A percentile compares a stretch with the other conserved stretches of the same genome.
Conservation (phyloP, 352 stramenopile species). For the Pythium folliculosum region DNA sequence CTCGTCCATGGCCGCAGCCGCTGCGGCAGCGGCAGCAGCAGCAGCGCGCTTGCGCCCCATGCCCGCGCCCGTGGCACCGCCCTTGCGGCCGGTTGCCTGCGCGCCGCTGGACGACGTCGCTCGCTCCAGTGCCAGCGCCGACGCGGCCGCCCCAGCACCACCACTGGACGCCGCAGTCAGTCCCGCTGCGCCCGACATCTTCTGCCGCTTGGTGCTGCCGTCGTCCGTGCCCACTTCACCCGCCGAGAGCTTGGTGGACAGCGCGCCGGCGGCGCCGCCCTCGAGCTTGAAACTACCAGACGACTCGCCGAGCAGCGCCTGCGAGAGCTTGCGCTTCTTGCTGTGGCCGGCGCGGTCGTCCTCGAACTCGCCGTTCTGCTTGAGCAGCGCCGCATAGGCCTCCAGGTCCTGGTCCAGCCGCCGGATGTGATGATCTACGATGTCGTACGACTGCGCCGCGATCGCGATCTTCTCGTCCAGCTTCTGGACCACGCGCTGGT, state of each 20-base stretch:
- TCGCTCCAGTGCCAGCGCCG: neutral
- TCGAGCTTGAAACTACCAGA: slow-evolving; percentile 5
- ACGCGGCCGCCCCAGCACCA: neutral
- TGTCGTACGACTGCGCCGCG: slow-evolving; percentile 82
- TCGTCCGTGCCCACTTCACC: neutral
- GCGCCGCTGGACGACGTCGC: slow-evolving; percentile 1
- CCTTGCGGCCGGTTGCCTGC: slow-evolving; percentile 12
- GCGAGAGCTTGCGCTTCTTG: slow-evolving; percentile 49
- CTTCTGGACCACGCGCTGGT: slow-evolving; percentile 79
- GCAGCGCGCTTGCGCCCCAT: slow-evolving; percentile 54
- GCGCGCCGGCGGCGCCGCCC: neutral
- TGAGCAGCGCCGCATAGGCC: slow-evolving; percentile 67
- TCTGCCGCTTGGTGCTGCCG: slow-evolving; percentile 18
- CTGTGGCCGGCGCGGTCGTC: slow-evolving; percentile 59
- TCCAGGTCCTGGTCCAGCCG: slow-evolving; percentile 79
- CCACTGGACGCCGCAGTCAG: neutral
- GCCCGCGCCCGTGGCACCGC: slow-evolving; percentile 16
- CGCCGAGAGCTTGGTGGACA: neutral
- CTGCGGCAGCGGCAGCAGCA: slow-evolving; percentile 26
- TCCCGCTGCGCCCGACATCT: slow-evolving; percentile 9
- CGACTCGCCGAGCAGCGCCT: slow-evolving; percentile 1
- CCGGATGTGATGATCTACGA: slow-evolving; percentile 87
- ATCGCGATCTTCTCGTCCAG: slow-evolving; percentile 89
- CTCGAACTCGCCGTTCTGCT: slow-evolving; percentile 78
- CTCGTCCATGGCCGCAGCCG: slow-evolving; percentile 15